These are phyloP conservation scores for Polygonum maritimum DNA, from an alignment of 148 eudicot genomes.

Conservation along the genomic window DNA sequence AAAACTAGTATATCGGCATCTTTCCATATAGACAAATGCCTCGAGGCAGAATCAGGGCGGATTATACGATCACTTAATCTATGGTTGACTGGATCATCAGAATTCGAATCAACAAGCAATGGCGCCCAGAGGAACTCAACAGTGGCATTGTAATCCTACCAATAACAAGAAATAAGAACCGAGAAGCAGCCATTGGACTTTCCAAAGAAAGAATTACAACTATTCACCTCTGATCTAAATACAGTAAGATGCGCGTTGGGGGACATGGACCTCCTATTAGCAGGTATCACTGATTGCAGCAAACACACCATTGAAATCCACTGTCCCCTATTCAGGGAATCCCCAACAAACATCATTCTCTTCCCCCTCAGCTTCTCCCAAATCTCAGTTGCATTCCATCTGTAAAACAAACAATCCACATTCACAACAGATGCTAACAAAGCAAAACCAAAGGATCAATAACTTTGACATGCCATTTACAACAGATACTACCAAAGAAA, in stretches of 20 bases:
- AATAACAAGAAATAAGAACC: neutral
- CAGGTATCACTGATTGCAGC: slow-evolving; percentile 72
- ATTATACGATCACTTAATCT: slow-evolving; percentile 70
- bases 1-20: slow-evolving; percentile 77
- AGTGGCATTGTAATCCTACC: slow-evolving; percentile 81
- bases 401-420: slow-evolving; percentile 9
- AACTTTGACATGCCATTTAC: neutral
- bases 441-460: neutral
- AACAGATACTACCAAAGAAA: neutral
- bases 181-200: neutral
- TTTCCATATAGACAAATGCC: slow-evolving; percentile 72
- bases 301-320: slow-evolving; percentile 97
- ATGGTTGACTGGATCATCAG: slow-evolving; percentile 86
- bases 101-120: slow-evolving; percentile 78
- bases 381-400: slow-evolving; percentile 79
- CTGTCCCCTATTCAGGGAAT: slow-evolving; percentile 92
- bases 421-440: neutral
- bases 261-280: slow-evolving; percentile 70
- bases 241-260: slow-evolving; percentile 85
- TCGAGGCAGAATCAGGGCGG: slow-evolving; percentile 61
- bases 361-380: slow-evolving; percentile 93
- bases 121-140: slow-evolving; percentile 95
- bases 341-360: slow-evolving; percentile 89
- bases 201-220: neutral
- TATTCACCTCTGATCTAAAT: slow-evolving; percentile 78